Percentiles rank a stretch among this genome's conserved stretches.
Conservation (phyloP, 2,329 filamentous ascomycete genomes). For the Penicillium sp. region DNA sequence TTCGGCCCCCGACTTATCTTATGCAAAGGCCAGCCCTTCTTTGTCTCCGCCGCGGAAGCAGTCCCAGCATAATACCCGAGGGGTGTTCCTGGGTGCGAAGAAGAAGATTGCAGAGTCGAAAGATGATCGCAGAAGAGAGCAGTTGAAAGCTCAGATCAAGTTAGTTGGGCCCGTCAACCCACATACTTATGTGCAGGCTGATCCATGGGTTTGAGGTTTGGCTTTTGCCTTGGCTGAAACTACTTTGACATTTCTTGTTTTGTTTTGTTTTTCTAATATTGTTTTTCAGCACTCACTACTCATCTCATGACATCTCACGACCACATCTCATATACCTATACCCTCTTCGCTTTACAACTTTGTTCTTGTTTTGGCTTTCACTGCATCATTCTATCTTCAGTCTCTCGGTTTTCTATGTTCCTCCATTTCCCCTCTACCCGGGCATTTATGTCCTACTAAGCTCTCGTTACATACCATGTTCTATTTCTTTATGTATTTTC, state of each 20-base stretch:
- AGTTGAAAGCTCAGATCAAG: conserved; percentile 44
- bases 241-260: neutral
- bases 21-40: conserved; percentile 15
- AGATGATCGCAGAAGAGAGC: conserved; percentile 38
- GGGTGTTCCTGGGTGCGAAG: conserved; percentile 32
- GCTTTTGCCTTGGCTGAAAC: neutral
- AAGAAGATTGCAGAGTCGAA: conserved; percentile 36
- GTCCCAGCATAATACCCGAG: conserved; percentile 28
- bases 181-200: conserved; percentile 23
- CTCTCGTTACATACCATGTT: neutral
- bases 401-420: neutral
- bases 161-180: conserved; percentile 41
- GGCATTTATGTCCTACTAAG: neutral
- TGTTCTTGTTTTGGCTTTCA: neutral
- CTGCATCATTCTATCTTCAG: neutral
- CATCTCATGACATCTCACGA: conserved; percentile 9
- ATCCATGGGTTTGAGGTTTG: conserved; percentile 33
- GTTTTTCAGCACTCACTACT: neutral
- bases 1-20: conserved; percentile 5
- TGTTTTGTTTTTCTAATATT: neutral
- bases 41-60: conserved; percentile 24
- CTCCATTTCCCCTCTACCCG: neutral
- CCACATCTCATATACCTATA: conserved; percentile 2
- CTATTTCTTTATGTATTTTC: neutral
- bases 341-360: neutral